Percentiles rank a stretch among this genome's conserved stretches.
Conservation (phyloP, 1,284 basidiomycete species). For the Ustilago hordei region DNA sequence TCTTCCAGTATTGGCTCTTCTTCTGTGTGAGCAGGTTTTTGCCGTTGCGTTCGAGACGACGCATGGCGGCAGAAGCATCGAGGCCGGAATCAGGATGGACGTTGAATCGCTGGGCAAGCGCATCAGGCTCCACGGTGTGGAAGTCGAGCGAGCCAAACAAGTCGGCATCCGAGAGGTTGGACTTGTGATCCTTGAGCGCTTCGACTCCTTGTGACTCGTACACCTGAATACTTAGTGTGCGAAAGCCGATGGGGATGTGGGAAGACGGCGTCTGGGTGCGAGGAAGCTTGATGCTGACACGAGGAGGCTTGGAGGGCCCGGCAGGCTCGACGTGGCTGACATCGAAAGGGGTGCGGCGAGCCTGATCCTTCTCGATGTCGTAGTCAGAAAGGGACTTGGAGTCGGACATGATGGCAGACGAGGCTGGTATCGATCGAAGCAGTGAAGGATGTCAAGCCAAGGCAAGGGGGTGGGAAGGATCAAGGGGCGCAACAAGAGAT, state of each 20-base stretch:
- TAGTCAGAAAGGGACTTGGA: constrained; percentile 35
- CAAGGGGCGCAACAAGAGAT: constrained; percentile 5
- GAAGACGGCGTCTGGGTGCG: constrained; percentile 46
- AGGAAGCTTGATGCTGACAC: constrained; percentile 44
- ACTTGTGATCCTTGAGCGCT: constrained; percentile 28
- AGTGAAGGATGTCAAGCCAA: constrained; percentile 27
- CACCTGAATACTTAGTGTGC: constrained; percentile 63
- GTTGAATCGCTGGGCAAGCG: constrained; percentile 73
- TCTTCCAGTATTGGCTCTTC: constrained; percentile 73
- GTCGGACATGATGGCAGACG: constrained; percentile 28
- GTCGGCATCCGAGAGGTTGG: constrained; percentile 43
- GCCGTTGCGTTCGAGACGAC: constrained; percentile 72
- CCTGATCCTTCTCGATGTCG: constrained; percentile 43
- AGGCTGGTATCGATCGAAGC: constrained; percentile 19
- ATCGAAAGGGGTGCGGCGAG: constrained; percentile 19
- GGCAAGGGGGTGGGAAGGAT: constrained; percentile 4
- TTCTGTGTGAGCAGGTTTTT: constrained; percentile 73
- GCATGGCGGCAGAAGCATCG: constrained; percentile 73
- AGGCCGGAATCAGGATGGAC: constrained; percentile 72
- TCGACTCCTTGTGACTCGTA: constrained; percentile 50
- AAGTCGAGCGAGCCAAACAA: constrained; percentile 72
- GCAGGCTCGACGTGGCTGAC: constrained; percentile 19
- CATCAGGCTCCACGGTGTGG: constrained; percentile 73
- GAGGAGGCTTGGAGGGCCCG: constrained; percentile 22
- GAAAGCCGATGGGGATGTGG: constrained; percentile 59